Conservation (phyloP, 208 protist species). For the Trypanosoma lewisi region DNA sequence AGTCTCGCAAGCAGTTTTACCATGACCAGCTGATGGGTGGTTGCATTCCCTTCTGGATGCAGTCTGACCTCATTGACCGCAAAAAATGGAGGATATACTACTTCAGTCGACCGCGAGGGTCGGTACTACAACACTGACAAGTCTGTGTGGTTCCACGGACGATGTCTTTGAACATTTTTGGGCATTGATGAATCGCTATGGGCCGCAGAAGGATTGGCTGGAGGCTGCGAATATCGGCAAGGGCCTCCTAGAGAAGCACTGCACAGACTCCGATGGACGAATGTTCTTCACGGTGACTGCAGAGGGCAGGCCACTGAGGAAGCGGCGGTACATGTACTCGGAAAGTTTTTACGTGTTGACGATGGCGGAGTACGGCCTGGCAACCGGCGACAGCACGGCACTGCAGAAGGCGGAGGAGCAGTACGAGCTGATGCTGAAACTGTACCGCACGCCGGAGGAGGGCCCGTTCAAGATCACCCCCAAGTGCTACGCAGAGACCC, state of each 20-base stretch:
- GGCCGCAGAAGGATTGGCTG: conserved; percentile 4
- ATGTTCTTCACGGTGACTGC: conserved; percentile 18
- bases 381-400: conserved; percentile 8
- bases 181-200: conserved; percentile 16
- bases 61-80: conserved; percentile 15
- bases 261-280: conserved; percentile 12
- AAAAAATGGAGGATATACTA: conserved; percentile 16
- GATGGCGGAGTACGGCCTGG: conserved; percentile 18
- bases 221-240: conserved; percentile 9
- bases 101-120: conserved; percentile 9
- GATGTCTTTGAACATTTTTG: conserved; percentile 12
- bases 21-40: conserved; percentile 12
- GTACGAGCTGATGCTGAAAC: conserved; percentile 13
- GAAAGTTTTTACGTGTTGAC: conserved; percentile 20
- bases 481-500: conserved; percentile 8
- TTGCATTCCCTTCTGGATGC: conserved; percentile 16
- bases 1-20: conserved; percentile 13
- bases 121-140: conserved; percentile 15
- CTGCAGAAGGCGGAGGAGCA: conserved; percentile 11
- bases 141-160: conserved; percentile 14
- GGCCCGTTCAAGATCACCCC: conserved; percentile 18
- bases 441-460: conserved; percentile 7
- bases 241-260: conserved; percentile 9
- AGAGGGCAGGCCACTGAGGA: conserved; percentile 9
- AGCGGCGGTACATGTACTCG: conserved; percentile 17